Conservation (phyloP, 2,329 filamentous ascomycete species). For the Trichoderma pleuroti region DNA sequence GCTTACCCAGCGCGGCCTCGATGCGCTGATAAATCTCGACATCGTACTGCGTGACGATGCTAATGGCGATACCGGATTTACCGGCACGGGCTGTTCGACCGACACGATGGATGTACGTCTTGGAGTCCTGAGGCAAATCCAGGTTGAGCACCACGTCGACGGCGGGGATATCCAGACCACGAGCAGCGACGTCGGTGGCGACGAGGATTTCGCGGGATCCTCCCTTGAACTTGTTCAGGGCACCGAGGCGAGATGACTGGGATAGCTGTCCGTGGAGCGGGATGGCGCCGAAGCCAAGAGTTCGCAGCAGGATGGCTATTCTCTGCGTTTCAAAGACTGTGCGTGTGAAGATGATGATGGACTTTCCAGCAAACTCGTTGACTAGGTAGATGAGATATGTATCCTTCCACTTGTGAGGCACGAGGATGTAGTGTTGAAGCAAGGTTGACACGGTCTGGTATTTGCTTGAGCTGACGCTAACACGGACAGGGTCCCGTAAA, state of each 20-base stretch:
- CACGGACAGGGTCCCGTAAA: slow-evolving; percentile 75
- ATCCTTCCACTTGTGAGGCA: slow-evolving; percentile 85
- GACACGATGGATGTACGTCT: slow-evolving; percentile 88
- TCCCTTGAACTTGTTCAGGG: slow-evolving; percentile 84
- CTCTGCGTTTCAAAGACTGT: slow-evolving; percentile 91
- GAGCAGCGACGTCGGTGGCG: slow-evolving; percentile 88
- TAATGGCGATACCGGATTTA: slow-evolving; percentile 77
- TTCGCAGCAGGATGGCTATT: slow-evolving; percentile 75
- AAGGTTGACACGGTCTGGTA: slow-evolving; percentile 91
- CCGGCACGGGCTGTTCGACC: slow-evolving; percentile 85
- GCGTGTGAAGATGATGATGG: slow-evolving; percentile 83
- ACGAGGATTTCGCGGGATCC: slow-evolving; percentile 81
- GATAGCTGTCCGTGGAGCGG: slow-evolving; percentile 90
- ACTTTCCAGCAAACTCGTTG: slow-evolving; percentile 83
- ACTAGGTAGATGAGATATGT: slow-evolving; percentile 81
- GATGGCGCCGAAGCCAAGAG: slow-evolving; percentile 84
- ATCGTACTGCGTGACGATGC: slow-evolving; percentile 83
- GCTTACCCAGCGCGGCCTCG: slow-evolving; percentile 75
- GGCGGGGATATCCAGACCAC: slow-evolving; percentile 89
- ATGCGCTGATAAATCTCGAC: slow-evolving; percentile 77
- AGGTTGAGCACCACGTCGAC: slow-evolving; percentile 86
- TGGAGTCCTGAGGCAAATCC: slow-evolving; percentile 78
- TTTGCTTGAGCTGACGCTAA: slow-evolving; percentile 76
- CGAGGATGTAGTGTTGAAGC: slow-evolving; percentile 80
- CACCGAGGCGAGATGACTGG: slow-evolving; percentile 80